These are phyloP conservation scores for Phytopythium chamaehyphon DNA, from an alignment of 352 stramenopile species.

Conservation along the genomic window DNA sequence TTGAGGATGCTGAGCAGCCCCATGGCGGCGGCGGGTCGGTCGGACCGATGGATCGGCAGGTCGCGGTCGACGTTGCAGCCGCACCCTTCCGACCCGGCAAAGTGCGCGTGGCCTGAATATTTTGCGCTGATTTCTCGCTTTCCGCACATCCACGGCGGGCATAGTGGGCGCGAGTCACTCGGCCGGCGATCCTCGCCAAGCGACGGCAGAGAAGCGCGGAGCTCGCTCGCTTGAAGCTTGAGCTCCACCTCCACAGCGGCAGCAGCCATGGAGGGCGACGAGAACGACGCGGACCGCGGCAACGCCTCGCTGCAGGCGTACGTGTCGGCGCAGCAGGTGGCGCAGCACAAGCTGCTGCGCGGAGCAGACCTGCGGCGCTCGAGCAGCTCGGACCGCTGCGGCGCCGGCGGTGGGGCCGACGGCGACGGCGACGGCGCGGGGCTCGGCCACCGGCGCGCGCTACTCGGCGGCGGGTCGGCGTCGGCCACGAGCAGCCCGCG, in stretches of 20 bases:
- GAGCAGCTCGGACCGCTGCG: conserved; percentile 30
- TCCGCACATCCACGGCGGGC: too few species aligned
- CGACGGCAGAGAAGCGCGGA: too few species aligned
- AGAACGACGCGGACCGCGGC: conserved; percentile 7
- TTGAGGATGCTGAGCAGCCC: conserved; percentile 92
- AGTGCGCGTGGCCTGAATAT: conserved; percentile 7
- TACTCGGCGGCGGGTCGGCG: conserved; percentile 20
- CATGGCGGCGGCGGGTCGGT: conserved; percentile 54
- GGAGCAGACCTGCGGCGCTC: conserved; percentile 32
- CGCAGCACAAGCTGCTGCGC: conserved; percentile 43
- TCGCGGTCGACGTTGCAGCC: background rate
- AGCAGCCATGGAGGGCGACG: conserved; percentile 3
- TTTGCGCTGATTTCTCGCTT: too few species aligned
- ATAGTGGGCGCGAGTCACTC: too few species aligned
- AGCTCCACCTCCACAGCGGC: too few species aligned
- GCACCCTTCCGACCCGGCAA: too few species aligned
- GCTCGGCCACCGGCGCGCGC: conserved; percentile 4
- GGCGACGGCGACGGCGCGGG: conserved; percentile 2
- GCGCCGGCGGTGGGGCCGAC: too few species aligned
- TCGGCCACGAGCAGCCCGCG: conserved; percentile 47
- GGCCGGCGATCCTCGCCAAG: too few species aligned
- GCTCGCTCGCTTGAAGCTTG: background rate
- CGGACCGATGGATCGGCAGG: too few species aligned
- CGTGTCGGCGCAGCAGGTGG: conserved; percentile 60
- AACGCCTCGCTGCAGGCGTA: conserved; percentile 42